These are phyloP conservation scores for Phlegmacium glaucopus DNA, from an alignment of 768 basidiomycete genomes.

Conservation along the genomic window DNA sequence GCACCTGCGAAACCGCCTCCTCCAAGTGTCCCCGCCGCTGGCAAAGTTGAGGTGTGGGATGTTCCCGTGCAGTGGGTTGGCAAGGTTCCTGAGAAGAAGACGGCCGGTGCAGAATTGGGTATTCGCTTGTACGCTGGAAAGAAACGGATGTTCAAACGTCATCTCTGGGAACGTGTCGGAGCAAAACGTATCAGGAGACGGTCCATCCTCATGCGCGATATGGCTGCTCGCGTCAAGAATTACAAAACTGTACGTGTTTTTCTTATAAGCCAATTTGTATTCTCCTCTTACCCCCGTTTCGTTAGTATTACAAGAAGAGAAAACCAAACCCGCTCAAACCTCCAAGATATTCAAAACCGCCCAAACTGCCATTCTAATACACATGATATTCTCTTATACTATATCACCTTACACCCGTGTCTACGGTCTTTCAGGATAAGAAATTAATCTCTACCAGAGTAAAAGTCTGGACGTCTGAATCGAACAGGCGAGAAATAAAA, in stretches of 20 bases:
- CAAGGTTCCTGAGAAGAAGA: conserved; percentile 37
- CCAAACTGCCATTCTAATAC: conserved; percentile 58
- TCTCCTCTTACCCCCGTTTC: neutral
- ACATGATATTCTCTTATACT: neutral
- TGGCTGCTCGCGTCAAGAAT: conserved; percentile 60
- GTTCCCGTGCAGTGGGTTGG: conserved; percentile 41
- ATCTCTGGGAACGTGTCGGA: conserved; percentile 73
- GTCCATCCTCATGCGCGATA: conserved; percentile 61
- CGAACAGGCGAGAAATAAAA: too few relatives aligned
- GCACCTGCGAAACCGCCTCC: conserved; percentile 11
- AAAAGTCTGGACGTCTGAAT: too few relatives aligned
- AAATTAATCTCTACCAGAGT: too few relatives aligned
- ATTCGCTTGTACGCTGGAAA: conserved; percentile 68
- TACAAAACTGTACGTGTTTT: conserved; percentile 57
- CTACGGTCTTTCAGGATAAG: too few relatives aligned
- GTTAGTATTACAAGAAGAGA: conserved; percentile 46
- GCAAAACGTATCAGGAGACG: conserved; percentile 44
- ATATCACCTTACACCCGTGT: neutral
- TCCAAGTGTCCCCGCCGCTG: neutral
- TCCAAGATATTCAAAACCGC: conserved; percentile 41
- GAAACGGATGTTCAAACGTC: conserved; percentile 93
- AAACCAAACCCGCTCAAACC: conserved; percentile 59
- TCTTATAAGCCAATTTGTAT: neutral
- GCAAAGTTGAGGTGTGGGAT: conserved; percentile 21
- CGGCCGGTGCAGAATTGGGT: conserved; percentile 51